Evolutionary conservation across 768 basidiomycete species (phyloP), one percentile per base, ranked within the genome.

Genomic region (Gloeopeniophorella convolvens): DNA sequence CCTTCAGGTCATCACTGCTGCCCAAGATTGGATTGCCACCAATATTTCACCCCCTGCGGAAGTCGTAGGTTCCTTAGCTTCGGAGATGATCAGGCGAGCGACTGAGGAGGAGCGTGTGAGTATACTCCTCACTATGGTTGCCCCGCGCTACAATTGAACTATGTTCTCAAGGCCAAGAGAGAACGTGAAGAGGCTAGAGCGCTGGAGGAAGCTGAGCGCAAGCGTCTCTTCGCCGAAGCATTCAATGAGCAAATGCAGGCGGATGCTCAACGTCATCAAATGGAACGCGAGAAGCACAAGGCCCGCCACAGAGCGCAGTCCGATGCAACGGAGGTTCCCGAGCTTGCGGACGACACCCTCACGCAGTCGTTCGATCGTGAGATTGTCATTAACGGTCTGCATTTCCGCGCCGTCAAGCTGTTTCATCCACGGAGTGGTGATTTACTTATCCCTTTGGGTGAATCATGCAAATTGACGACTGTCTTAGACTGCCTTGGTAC

Each of bases 21-120:
- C 76, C 40, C 82, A 87, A 64, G 85, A 87, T 30, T 89, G 85
- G 87, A 69, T 89, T 41, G 66, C 69, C 13, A 67, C 68, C 21
- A 75, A 82, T 51, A 69, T 86, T 39, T 67, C 67, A 18, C 82
- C 80, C 1, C 73, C 76, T 2, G 69, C 71, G 6, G 83, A 87
- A 63, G 74, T 72, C 7, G 69, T 72, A 11, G 84, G 82, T 13
- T 91, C 89, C 0, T 73, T 92, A 4, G 89, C 89, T 10, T 71
- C 78, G 4, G 77, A 90, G 63, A 90, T 91, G 89, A 82, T 72
- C 39, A 77, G 74, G 55, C 77, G 89, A 26, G 86, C 86, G 0
- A 67, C 71, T 54, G 82, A 86, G 42, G 80, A 83, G 63, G 82
- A 88, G 59, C 71, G 70, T 58, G 87, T 83, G 43, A 45, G 75